Base-by-base conservation (phyloP, 2,329 filamentous ascomycete genomes). In the Neonectria hederae region DNA sequence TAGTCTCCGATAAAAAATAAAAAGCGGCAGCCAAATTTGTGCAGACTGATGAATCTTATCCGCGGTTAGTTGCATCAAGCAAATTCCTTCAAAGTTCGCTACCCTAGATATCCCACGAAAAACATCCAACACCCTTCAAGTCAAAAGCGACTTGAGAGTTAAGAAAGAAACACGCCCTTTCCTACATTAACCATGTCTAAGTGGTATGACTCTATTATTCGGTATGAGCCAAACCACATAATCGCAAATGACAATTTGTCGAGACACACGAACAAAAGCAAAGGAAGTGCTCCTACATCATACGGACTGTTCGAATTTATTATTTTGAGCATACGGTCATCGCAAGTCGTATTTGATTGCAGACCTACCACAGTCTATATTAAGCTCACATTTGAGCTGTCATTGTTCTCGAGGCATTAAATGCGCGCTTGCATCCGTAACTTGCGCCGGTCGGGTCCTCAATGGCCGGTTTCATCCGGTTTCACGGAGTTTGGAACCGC, bases 401-500 rank as follows among this genome's bases (percentile, higher is more conserved):
- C 13, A 1, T 21, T 10, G 5, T 11, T 5, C 19, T 13, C 1
- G 45, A 48, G 45, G 51, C 32, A 54, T 22, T 40, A 19, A 54
- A 26, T 28, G 4, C 9, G 14, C 7, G 13, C 45, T 48, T 48
- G 9, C 45, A 48, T 48, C 24, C 17, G 45, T 26, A 28, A n/a
- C 45, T n/a, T 28, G 8, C 7, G 7, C 45, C 13, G 22, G 22
- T 14, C 45, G 19, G 32, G 42, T 17, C 24, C 17, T 28, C 30
- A 22, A n/a, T 28, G 45, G 40, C 59, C 59, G 59, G 59, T 61
- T 61, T 61, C 52, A 61, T 30, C 24, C 38, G 35, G 59, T 61
- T 61, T 61, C 59, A 61, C 35, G 19, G 4, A n/a, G 26, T 24
- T 22, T 43, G 28, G 21, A 19, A 24, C 28, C 19, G 21, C 40